Evolutionary conservation across 495 filamentous ascomycete species (phyloP).

Genomic region (Tuber magnatum): DNA sequence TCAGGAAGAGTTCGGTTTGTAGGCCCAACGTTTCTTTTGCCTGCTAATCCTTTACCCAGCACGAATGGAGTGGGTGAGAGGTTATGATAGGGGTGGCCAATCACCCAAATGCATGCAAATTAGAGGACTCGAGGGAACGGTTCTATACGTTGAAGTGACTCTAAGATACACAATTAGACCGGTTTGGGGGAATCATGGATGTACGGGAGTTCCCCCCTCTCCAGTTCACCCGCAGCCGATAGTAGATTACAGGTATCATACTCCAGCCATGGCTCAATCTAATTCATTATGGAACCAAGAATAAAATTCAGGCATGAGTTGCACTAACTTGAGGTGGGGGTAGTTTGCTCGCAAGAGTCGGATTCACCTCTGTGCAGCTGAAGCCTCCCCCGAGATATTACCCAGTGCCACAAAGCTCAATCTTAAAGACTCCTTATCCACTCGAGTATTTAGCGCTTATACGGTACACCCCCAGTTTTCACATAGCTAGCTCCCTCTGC

Average conservation of each 20-base stretch:
- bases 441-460: not conserved
- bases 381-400: not conserved
- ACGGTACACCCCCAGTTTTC: not conserved
- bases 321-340: not conserved
- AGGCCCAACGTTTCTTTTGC: not conserved
- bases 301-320: not conserved
- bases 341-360: not conserved
- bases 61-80: not conserved
- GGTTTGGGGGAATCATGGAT: not conserved
- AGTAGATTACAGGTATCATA: not conserved
- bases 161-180: not conserved
- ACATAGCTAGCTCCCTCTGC: not conserved
- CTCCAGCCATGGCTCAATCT: not conserved
- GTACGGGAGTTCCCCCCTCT: not conserved
- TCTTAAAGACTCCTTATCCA: not conserved
- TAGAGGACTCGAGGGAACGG: no score
- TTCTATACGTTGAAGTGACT: not conserved
- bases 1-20: not conserved
- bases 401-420: not conserved
- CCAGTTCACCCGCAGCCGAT: not conserved
- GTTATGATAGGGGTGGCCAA: not conserved
- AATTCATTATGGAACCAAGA: not conserved
- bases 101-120: not conserved
- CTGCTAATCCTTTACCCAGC: not conserved
- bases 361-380: not conserved